Percentiles rank a stretch among this genome's conserved stretches.
phyloP scores from a whole-genome alignment of 306 rosid species.

The Cucumis cinereus region DNA sequence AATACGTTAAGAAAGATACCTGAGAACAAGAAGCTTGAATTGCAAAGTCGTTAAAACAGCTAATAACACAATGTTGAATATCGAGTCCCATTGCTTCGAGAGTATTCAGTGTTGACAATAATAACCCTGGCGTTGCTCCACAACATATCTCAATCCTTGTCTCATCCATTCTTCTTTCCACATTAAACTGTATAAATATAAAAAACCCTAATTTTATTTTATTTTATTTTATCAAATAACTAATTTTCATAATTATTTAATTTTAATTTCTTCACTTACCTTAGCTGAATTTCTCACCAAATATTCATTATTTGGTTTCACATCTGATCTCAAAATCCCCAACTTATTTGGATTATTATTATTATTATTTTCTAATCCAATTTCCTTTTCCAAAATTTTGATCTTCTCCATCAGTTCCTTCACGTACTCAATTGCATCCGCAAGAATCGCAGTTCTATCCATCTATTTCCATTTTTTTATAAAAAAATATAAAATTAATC shows the following conservation, averaged over 20 bases:
- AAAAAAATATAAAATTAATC: background rate
- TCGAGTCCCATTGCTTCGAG: constrained; percentile 58
- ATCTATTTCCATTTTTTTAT: constrained; percentile 18
- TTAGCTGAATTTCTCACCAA: constrained; percentile 44
- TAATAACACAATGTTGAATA: constrained; percentile 56
- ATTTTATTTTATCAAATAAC: background rate
- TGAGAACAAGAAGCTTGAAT: constrained; percentile 65
- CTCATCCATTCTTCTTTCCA: constrained; percentile 31
- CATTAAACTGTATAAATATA: constrained; percentile 34
- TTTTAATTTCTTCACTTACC: constrained; percentile 4
- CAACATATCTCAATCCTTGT: constrained; percentile 47
- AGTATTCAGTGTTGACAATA: constrained; percentile 39
- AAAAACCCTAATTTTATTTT: background rate
- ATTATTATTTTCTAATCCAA: constrained; percentile 7
- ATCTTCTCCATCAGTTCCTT: constrained; percentile 54
- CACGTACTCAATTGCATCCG: constrained; percentile 67
- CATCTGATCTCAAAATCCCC: constrained; percentile 25
- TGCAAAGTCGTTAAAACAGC: constrained; percentile 58
- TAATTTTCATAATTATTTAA: too few relatives aligned
- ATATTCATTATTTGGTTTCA: constrained; percentile 34
- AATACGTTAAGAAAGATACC: constrained; percentile 29
- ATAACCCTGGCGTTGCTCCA: constrained; percentile 48
- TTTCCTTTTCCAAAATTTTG: constrained; percentile 30
- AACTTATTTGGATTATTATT: constrained; percentile 4
- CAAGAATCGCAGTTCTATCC: constrained; percentile 62